Evolutionary conservation across 2,329 filamentous ascomycete species (phyloP).

Genomic region (Mycosphaerella sp.): DNA sequence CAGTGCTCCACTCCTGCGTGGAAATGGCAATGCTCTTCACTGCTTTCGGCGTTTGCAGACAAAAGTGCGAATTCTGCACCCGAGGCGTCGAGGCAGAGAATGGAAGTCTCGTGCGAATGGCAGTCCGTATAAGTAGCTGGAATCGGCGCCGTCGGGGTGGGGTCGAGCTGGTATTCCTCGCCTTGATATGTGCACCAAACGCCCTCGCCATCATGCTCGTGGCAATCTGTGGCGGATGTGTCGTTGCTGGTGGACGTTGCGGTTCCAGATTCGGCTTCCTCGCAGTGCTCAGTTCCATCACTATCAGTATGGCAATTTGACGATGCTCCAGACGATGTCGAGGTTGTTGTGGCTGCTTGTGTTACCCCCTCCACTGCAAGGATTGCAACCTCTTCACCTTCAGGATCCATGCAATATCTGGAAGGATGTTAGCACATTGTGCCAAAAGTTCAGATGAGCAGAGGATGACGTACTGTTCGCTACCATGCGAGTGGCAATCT

Average conservation of each 20-base stretch:
- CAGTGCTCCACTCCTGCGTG: conserved; percentile 70
- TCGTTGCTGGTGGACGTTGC: conserved; percentile 8
- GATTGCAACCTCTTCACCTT: conserved; percentile 2
- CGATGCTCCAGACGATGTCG: neutral
- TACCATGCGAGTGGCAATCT: conserved; percentile 57
- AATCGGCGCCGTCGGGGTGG: conserved; percentile 47
- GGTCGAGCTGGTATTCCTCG: conserved; percentile 46
- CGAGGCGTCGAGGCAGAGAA: conserved; percentile 39
- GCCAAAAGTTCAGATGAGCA: neutral
- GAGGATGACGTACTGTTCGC: conserved; percentile 44
- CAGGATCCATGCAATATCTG: conserved; percentile 10
- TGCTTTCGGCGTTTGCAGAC: conserved; percentile 9
- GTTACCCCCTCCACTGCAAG: conserved; percentile 32
- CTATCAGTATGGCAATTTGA: conserved; percentile 2
- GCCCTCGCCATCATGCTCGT: conserved; percentile 17
- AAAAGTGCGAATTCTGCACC: conserved; percentile 5
- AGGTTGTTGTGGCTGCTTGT: neutral
- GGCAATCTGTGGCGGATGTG: conserved; percentile 22
- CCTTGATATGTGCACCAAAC: conserved; percentile 38
- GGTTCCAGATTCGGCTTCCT: conserved; percentile 1
- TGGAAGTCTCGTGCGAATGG: conserved; percentile 54
- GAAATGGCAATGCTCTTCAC: conserved; percentile 54
- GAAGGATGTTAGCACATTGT: neutral
- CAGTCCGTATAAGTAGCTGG: conserved; percentile 53
- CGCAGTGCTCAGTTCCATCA: conserved; percentile 7